Conservation (phyloP, 441 rosid genomes). For the Bruguiera hainesii region DNA sequence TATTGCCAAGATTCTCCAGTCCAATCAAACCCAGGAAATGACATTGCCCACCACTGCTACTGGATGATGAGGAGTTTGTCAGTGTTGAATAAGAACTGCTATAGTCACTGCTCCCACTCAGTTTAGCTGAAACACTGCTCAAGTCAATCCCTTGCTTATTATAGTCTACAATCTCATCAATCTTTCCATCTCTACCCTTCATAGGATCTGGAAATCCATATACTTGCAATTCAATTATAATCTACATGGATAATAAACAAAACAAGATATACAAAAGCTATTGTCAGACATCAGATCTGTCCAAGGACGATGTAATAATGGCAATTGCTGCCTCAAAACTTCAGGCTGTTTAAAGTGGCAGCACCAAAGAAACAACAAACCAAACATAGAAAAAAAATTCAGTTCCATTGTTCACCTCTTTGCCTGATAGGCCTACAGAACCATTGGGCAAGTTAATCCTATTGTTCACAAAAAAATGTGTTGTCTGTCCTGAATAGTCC, state of each 20-base stretch:
- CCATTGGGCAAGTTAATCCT: constrained; percentile 27
- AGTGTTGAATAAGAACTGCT: constrained; percentile 22
- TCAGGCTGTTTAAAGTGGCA: too few species aligned
- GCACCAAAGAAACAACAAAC: neutral
- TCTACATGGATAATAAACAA: constrained; percentile 29
- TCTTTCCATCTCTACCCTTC: constrained; percentile 27
- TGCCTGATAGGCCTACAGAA: constrained; percentile 26
- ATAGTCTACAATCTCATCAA: constrained; percentile 31
- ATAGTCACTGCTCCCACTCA: constrained; percentile 38
- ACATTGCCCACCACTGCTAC: constrained; percentile 25
- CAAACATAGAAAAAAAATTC: neutral
- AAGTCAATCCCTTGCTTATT: constrained; percentile 8
- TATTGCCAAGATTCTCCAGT: constrained; percentile 69
- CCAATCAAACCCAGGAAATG: constrained; percentile 60
- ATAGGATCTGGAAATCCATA: constrained; percentile 49
- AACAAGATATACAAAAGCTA: neutral
- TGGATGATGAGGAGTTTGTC: constrained; percentile 20
- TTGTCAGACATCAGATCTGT: neutral
- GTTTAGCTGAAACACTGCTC: constrained; percentile 25
- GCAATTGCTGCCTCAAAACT: too few species aligned
- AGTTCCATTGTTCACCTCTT: constrained; percentile 38
- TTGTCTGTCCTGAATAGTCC: constrained; percentile 67
- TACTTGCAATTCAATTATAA: constrained; percentile 51
- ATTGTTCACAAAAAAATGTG: constrained; percentile 41
- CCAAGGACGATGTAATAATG: neutral